These are phyloP conservation scores for Phytopythium chamaehyphon DNA, from an alignment of 352 stramenopile genomes.

Conservation along the genomic window DNA sequence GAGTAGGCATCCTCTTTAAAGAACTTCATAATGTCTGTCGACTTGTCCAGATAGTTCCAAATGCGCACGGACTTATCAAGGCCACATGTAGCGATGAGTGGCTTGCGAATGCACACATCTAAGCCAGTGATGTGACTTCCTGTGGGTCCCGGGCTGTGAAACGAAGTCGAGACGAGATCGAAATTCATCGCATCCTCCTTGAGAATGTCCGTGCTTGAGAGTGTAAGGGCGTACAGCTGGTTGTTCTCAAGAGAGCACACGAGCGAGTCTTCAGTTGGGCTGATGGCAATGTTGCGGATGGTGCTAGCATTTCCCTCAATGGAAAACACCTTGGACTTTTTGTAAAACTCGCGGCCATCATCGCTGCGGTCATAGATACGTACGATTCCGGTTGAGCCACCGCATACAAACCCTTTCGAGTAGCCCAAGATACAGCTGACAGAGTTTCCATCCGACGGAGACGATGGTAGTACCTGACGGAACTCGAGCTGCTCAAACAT, in stretches of 20 bases:
- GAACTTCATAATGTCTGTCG: slow-evolving; percentile 87
- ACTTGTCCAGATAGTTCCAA: slow-evolving; percentile 94
- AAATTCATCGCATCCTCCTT: slow-evolving; percentile 95
- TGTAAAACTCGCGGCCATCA: slow-evolving; percentile 86
- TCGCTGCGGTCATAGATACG: slow-evolving; percentile 85
- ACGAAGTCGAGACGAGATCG: slow-evolving; percentile 84
- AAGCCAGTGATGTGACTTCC: slow-evolving; percentile 88
- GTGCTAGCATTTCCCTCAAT: slow-evolving; percentile 81
- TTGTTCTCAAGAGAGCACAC: slow-evolving; percentile 87
- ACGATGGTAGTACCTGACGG: slow-evolving; percentile 66
- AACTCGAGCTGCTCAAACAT: slow-evolving; percentile 94
- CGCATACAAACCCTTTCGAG: slow-evolving; percentile 88
- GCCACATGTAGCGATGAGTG: slow-evolving; percentile 87
- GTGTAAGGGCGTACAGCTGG: slow-evolving; percentile 88
- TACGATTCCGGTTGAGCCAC: slow-evolving; percentile 66
- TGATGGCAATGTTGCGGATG: slow-evolving; percentile 84
- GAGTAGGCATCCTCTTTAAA: slow-evolving; percentile 90
- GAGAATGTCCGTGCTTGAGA: slow-evolving; percentile 89
- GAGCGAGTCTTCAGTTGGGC: slow-evolving; percentile 86
- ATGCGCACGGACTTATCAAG: slow-evolving; percentile 89
- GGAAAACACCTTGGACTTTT: slow-evolving; percentile 86
- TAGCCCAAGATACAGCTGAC: slow-evolving; percentile 85
- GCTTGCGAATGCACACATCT: slow-evolving; percentile 92
- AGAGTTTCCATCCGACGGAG: slow-evolving; percentile 72
- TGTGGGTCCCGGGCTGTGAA: slow-evolving; percentile 70